These are phyloP conservation scores for Vitellaria paradoxa DNA, from an alignment of 179 eudicot species.

Conservation along the genomic window DNA sequence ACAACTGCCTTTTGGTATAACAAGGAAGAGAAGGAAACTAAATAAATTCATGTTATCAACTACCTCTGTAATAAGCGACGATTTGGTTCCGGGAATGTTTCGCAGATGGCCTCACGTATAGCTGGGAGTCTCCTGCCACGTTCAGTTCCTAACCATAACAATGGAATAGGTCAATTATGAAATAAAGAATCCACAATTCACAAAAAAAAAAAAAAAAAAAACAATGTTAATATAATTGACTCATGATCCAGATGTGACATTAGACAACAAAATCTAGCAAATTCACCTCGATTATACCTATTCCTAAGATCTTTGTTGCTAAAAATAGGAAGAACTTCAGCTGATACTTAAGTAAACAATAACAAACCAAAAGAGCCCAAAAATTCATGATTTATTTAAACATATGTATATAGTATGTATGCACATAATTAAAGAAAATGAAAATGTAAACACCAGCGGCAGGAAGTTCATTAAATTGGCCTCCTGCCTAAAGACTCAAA, in stretches of 20 bases:
- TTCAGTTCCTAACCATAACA: slow-evolving; percentile 56
- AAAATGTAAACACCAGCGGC: background rate
- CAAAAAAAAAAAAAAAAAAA: background rate
- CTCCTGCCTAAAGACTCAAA: background rate
- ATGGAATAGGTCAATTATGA: slow-evolving; percentile 1
- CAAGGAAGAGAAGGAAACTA: background rate
- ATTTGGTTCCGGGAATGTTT: slow-evolving; percentile 99
- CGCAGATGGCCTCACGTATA: slow-evolving; percentile 84
- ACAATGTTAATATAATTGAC: background rate
- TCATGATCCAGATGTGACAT: background rate
- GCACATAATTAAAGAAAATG: background rate
- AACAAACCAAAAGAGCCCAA: background rate
- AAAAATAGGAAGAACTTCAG: background rate
- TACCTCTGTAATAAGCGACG: slow-evolving; percentile 92
- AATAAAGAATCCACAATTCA: background rate
- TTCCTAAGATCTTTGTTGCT: background rate
- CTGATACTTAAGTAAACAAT: background rate
- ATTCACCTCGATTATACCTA: slow-evolving; percentile 5
- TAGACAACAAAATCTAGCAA: background rate
- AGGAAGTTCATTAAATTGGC: background rate
- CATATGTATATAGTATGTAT: background rate
- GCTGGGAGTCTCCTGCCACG: slow-evolving; percentile 67
- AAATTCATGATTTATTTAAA: background rate
- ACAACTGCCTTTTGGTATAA: background rate
- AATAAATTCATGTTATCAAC: slow-evolving; percentile 1